Evolutionary conservation across 768 basidiomycete species (phyloP).

Genomic region (Harrya chromipes): DNA sequence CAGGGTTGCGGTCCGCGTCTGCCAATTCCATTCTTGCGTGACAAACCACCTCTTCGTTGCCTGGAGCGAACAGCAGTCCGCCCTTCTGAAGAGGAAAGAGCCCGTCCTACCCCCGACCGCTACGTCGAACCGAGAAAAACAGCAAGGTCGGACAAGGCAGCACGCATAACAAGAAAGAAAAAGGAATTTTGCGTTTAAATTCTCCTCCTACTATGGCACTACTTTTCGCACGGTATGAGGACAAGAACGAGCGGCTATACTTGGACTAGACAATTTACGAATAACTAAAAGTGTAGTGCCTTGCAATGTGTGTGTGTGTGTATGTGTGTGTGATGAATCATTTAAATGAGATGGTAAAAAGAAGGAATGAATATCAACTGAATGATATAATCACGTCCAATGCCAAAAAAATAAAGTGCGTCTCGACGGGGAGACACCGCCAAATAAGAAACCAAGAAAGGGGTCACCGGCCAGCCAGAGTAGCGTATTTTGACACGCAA

Average conservation of each 20-base stretch:
- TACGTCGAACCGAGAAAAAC: conserved; percentile 9
- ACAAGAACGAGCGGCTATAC: not conserved
- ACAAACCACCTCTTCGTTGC: conserved; percentile 31
- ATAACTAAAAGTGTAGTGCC: conserved; percentile 20
- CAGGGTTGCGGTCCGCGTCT: not conserved
- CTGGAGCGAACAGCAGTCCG: conserved; percentile 15
- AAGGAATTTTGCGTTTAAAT: not conserved
- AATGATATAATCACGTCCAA: not conserved
- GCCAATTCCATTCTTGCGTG: conserved; percentile 20
- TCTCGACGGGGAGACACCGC: not conserved
- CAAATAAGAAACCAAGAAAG: not conserved
- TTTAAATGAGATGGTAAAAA: not conserved
- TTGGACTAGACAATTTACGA: conserved; percentile 19
- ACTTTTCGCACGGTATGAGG: conserved; percentile 16
- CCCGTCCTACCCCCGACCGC: conserved; percentile 12
- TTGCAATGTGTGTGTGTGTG: too few species aligned
- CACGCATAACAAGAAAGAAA: conserved; percentile 8
- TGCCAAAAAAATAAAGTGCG: too few species aligned
- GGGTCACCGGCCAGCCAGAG: conserved; percentile 30
- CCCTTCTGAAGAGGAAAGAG: conserved; percentile 29
- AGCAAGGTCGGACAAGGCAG: conserved; percentile 13
- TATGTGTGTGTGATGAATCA: not conserved
- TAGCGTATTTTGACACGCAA: conserved; percentile 29
- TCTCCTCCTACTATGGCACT: not conserved
- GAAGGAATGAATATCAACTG: conserved; percentile 3